Conservation (phyloP, 306 rosid species). For the Oxytropis ochrocephala region DNA sequence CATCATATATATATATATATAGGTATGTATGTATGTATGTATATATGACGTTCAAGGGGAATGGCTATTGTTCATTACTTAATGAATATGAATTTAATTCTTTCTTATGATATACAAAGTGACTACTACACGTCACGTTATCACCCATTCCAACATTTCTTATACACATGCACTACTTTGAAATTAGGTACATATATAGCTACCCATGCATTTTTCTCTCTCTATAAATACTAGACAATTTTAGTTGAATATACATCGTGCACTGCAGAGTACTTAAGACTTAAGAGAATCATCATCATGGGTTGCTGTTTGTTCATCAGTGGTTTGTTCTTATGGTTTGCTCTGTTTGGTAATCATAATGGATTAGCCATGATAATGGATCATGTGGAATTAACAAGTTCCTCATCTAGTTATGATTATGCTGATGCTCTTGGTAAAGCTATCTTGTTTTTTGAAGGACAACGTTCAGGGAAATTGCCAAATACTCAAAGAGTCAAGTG, state of each 20-base stretch:
- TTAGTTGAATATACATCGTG: not conserved
- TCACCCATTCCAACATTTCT: slow-evolving; percentile 13
- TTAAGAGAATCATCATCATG: slow-evolving; percentile 9
- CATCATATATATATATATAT: not conserved
- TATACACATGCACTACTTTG: not conserved
- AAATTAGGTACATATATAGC: slow-evolving; percentile 5
- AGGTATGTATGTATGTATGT: too few species aligned
- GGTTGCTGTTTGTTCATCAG: slow-evolving; percentile 20
- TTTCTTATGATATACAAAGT: not conserved
- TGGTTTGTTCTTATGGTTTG: slow-evolving; percentile 29
- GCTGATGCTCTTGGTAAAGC: slow-evolving; percentile 66
- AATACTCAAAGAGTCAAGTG: slow-evolving; percentile 50
- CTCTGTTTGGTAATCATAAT: slow-evolving; percentile 18
- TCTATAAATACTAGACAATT: slow-evolving; percentile 17
- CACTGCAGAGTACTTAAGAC: not conserved
- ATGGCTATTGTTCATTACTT: slow-evolving; percentile 3
- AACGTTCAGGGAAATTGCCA: slow-evolving; percentile 73
- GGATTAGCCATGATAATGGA: slow-evolving; percentile 24
- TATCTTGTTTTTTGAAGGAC: slow-evolving; percentile 79
- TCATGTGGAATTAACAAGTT: not conserved
- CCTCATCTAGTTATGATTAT: slow-evolving; percentile 28
- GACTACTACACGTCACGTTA: slow-evolving; percentile 19
- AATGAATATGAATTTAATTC: not conserved
- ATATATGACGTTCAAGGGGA: slow-evolving; percentile 7
- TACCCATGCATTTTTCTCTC: not conserved